Percentiles rank a stretch among this genome's conserved stretches.
Evolutionary conservation across 116 monocot species (phyloP).

Genomic region (Phalaenopsis hybrid): DNA sequence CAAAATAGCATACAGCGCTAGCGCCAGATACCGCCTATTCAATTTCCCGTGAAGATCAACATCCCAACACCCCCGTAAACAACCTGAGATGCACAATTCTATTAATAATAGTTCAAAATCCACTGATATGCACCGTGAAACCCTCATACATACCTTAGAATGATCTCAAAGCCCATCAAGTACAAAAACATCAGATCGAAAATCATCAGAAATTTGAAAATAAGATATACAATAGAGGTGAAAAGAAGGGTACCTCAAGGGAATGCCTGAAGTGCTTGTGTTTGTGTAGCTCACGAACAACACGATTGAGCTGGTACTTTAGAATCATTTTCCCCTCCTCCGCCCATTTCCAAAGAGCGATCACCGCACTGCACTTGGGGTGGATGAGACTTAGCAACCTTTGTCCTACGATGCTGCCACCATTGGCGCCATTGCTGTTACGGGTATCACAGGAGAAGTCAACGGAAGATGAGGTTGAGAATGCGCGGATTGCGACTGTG

Average conservation of each 20-base stretch:
- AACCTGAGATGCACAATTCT: too few relatives aligned
- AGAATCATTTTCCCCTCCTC: conserved; percentile 61
- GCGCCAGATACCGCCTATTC: too few relatives aligned
- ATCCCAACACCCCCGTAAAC: too few relatives aligned
- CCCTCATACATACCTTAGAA: too few relatives aligned
- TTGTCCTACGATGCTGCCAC: conserved; percentile 51
- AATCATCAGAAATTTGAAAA: neutral
- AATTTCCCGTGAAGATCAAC: too few relatives aligned
- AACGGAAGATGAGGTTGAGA: neutral
- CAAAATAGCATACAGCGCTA: too few relatives aligned
- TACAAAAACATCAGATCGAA: neutral
- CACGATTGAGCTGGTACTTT: conserved; percentile 73
- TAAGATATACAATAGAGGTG: neutral
- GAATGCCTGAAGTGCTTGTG: conserved; percentile 73
- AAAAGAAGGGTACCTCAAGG: conserved; percentile 46
- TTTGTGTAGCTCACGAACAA: conserved; percentile 69
- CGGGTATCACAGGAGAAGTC: neutral
- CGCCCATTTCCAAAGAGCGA: conserved; percentile 57
- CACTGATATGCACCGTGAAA: too few relatives aligned
- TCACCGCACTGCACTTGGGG: conserved; percentile 69
- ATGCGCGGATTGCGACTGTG: too few relatives aligned
- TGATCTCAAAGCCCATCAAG: too few relatives aligned
- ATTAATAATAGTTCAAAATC: too few relatives aligned
- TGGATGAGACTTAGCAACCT: conserved; percentile 53
- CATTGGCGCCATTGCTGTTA: neutral